Evolutionary conservation across 352 stramenopile species (phyloP), one percentile per base, ranked within the genome.

Genomic region (Saprolegnia diclina): DNA sequence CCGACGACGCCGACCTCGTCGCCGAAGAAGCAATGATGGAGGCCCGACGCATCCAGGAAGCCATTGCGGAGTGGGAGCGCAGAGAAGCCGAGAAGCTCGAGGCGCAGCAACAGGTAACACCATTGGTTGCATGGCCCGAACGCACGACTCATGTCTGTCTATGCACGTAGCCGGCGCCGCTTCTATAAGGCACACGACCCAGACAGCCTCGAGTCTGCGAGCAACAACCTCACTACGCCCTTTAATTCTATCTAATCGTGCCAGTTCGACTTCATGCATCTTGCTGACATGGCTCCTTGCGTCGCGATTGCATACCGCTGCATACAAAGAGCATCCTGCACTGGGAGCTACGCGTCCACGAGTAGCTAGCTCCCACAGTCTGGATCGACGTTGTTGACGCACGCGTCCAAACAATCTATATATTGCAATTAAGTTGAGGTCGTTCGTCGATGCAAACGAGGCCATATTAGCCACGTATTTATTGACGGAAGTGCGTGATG

Each of bases 401-500:
- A 48, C 42, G 42, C 42, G 18, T n/a, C 42, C 42, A 48, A 48
- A 48, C 42, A 48, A 48, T 48, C 42, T 48, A 48, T 48, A 48
- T 48, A 48, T 48, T 48, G 42, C 42, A 48, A 48, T 48, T 48
- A n/a, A 48, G 13, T 48, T 48, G 13, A 48, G 42, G 42, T 48
- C 42, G 42, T 48, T 48, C 42, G 42, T 35, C 29, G 29, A 6
- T n/a, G 63, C 53, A 64, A 13, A 64, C 48, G 50, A 26, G 57
- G 45, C 71, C 71, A 62, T 18, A 46, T 72, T 55, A 59, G 16
- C 52, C 29, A 5, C 29, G 29, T 72, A 76, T 73, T 86, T 92
- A 92, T 74, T 87, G 74, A 76, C 87, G 85, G 75, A 90, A 91
- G 79, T 88, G 80, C 63, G 77, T 79, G 71, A 93, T 93, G 55